A percentile compares a stretch with the other conserved stretches of the same genome.
phyloP scores from a whole-genome alignment of 148 eudicot species.

The Vaccinium vitisidaea region DNA sequence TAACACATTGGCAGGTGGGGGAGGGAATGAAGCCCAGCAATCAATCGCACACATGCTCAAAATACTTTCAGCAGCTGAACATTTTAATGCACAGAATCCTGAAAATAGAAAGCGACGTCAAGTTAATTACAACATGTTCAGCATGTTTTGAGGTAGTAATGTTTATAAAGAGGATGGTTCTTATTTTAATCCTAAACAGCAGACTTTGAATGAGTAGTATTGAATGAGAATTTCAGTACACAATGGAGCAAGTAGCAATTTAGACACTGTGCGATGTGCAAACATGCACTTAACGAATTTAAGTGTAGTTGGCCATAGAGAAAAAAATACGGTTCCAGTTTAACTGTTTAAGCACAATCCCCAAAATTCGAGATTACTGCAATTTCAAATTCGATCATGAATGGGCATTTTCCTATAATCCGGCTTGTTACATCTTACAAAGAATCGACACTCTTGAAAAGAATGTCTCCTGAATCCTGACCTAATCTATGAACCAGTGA shows the following conservation, averaged over 20 bases:
- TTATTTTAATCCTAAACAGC: background rate
- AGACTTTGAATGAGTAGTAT: background rate
- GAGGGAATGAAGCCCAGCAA: conserved; percentile 35
- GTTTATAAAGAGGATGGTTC: too few species aligned
- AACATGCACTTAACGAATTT: background rate
- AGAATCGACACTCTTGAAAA: background rate
- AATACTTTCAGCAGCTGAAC: conserved; percentile 25
- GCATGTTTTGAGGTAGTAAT: background rate
- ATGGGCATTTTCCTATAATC: background rate
- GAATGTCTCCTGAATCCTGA: background rate
- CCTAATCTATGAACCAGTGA: background rate
- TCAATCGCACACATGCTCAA: conserved; percentile 28
- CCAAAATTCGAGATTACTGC: background rate
- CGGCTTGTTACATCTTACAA: background rate
- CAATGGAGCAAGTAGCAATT: too few species aligned
- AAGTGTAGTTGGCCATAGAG: background rate
- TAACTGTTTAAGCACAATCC: background rate
- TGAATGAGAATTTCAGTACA: background rate
- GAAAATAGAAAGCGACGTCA: background rate
- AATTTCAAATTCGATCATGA: background rate
- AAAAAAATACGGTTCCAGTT: background rate
- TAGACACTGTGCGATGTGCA: too few species aligned
- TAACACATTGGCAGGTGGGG: conserved; percentile 36
- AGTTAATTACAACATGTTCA: too few species aligned
- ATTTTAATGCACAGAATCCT: conserved; percentile 36